These are phyloP conservation scores for Haplosporangium gracile DNA, from an alignment of 192 early-diverging fungal species.

Conservation along the genomic window DNA sequence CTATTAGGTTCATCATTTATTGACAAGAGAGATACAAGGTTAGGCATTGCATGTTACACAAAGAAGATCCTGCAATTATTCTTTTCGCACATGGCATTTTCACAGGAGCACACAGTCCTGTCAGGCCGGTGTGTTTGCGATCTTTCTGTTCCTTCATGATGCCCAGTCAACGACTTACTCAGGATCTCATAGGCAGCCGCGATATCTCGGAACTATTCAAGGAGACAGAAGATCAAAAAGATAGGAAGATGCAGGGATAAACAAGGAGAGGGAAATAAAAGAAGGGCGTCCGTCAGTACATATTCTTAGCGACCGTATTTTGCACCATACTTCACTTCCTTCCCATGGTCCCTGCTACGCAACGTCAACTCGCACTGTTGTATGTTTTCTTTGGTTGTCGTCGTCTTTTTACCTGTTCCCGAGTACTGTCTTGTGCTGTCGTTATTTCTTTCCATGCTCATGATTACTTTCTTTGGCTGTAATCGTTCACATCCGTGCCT, in stretches of 20 bases:
- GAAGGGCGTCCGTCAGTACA: too few species aligned
- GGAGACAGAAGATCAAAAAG: background rate
- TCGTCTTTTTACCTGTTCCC: too few species aligned
- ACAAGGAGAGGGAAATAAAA: background rate
- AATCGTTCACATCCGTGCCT: too few species aligned
- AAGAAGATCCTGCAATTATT: background rate
- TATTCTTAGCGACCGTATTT: background rate
- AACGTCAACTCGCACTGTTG: too few species aligned
- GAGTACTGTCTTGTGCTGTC: too few species aligned
- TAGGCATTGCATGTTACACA: background rate
- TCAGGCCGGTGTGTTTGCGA: background rate
- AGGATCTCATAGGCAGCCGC: slow-evolving; percentile 25
- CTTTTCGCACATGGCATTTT: background rate
- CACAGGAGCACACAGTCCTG: background rate
- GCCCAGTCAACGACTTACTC: background rate
- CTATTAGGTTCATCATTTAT: slow-evolving; percentile 36
- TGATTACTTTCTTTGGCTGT: too few species aligned
- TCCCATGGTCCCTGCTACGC: too few species aligned
- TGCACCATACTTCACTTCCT: too few species aligned
- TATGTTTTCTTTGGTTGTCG: too few species aligned
- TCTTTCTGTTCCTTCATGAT: background rate
- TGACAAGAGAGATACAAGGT: background rate
- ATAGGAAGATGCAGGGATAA: background rate
- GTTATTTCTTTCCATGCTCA: too few species aligned
- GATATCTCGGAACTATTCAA: slow-evolving; percentile 29